Percentiles rank a stretch among this genome's conserved stretches.
phyloP scores from a whole-genome alignment of 2,329 filamentous ascomycete genomes.

The Pseudogymnoascus sp. region DNA sequence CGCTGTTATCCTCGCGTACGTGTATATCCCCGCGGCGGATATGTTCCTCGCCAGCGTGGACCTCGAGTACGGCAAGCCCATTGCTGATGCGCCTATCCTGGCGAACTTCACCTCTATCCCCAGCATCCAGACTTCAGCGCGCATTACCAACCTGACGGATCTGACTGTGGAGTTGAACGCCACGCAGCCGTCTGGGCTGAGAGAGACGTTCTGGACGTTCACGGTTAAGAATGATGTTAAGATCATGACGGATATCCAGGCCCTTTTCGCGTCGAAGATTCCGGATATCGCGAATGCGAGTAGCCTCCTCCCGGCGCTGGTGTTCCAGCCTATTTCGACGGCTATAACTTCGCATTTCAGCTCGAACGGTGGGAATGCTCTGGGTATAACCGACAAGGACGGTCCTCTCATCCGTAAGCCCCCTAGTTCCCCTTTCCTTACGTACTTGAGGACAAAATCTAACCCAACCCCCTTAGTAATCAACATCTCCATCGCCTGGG shows the following conservation, averaged over 20 bases:
- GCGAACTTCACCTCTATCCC: slow-evolving; percentile 17
- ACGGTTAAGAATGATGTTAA: slow-evolving; percentile 18
- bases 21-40: slow-evolving; percentile 13
- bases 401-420: slow-evolving; percentile 17
- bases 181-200: neutral
- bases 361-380: slow-evolving; percentile 20
- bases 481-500: neutral
- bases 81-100: slow-evolving; percentile 18
- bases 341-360: slow-evolving; percentile 18
- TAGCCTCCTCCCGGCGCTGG: slow-evolving; percentile 15
- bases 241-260: slow-evolving; percentile 15
- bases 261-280: slow-evolving; percentile 18
- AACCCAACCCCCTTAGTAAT: neutral
- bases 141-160: slow-evolving; percentile 15
- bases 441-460: neutral
- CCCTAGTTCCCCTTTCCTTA: neutral
- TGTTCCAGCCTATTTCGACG: slow-evolving; percentile 19
- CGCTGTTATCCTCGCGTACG: neutral
- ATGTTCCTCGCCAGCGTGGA: slow-evolving; percentile 12
- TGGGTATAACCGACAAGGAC: slow-evolving; percentile 16
- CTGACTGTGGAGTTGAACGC: slow-evolving; percentile 11
- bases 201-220: slow-evolving; percentile 17
- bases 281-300: slow-evolving; percentile 12
- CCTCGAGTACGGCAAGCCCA: slow-evolving; percentile 17
- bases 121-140: slow-evolving; percentile 12